phyloP scores from a whole-genome alignment of 371 early-diverging fungal genomes.

The Syncephalastrum monosporum region DNA sequence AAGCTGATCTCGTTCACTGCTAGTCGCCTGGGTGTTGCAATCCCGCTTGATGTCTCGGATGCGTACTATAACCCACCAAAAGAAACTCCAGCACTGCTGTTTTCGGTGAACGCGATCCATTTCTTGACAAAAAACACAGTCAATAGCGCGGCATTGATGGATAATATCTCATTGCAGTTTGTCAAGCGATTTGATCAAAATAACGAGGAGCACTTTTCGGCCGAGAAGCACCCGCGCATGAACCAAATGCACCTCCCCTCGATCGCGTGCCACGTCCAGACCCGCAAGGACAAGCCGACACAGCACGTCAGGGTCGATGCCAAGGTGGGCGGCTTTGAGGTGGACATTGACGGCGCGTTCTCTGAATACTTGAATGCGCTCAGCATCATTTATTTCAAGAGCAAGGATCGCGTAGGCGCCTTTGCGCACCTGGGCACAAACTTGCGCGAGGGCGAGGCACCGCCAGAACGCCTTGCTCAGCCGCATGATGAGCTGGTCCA shows the following conservation, averaged over 20 bases:
- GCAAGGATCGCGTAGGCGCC: slow-evolving; percentile 53
- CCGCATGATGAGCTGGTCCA: slow-evolving; percentile 19
- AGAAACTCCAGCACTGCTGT: slow-evolving; percentile 56
- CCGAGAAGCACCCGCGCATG: slow-evolving; percentile 65
- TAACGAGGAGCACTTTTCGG: slow-evolving; percentile 68
- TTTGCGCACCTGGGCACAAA: slow-evolving; percentile 27
- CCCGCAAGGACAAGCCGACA: slow-evolving; percentile 32
- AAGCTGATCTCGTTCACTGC: slow-evolving; percentile 54
- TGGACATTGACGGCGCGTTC: slow-evolving; percentile 68
- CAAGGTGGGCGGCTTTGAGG: slow-evolving; percentile 63
- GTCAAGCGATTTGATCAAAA: slow-evolving; percentile 71
- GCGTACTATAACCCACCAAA: slow-evolving; percentile 7
- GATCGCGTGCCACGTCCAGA: slow-evolving; percentile 56
- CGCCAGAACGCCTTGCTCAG: not conserved
- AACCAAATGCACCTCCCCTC: slow-evolving; percentile 66
- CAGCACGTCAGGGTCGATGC: slow-evolving; percentile 60
- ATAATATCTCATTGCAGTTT: slow-evolving; percentile 69
- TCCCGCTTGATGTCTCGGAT: slow-evolving; percentile 58
- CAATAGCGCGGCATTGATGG: slow-evolving; percentile 56
- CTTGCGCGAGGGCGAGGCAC: not conserved
- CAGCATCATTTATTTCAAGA: slow-evolving; percentile 63
- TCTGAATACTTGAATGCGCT: slow-evolving; percentile 71
- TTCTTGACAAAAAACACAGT: slow-evolving; percentile 62
- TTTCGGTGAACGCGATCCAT: slow-evolving; percentile 58
- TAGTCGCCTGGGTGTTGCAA: slow-evolving; percentile 62